phyloP scores from a whole-genome alignment of 495 filamentous ascomycete genomes.

The Podospora tetraspora region DNA sequence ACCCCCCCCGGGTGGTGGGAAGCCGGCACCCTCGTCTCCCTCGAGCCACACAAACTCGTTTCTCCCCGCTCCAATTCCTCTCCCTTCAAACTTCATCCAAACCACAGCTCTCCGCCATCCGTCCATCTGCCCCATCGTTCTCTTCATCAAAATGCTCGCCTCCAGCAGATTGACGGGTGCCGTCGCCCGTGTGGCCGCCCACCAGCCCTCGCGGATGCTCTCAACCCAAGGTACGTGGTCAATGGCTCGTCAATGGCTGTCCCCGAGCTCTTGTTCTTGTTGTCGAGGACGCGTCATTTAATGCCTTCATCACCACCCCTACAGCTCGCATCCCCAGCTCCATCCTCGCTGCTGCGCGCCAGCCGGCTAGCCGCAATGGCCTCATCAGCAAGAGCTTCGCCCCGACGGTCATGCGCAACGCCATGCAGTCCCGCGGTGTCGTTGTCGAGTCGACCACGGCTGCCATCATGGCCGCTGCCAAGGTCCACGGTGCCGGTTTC shows the following conservation, averaged over 20 bases:
- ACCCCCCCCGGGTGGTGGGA: neutral
- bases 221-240: constrained; percentile 24
- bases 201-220: constrained; percentile 19
- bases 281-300: constrained; percentile 6
- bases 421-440: constrained; percentile 29
- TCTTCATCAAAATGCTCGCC: constrained; percentile 19
- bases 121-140: constrained; percentile 6
- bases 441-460: constrained; percentile 34
- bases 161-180: constrained; percentile 21
- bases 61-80: neutral
- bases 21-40: neutral
- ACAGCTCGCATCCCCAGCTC: constrained; percentile 28
- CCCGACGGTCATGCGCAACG: constrained; percentile 18
- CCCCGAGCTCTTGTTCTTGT: constrained; percentile 1
- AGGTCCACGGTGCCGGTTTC: constrained; percentile 36
- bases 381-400: constrained; percentile 21
- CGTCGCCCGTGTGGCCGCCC: constrained; percentile 22
- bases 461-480: constrained; percentile 33
- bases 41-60: neutral
- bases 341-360: constrained; percentile 20
- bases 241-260: constrained; percentile 7
- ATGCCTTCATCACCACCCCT: neutral
- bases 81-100: constrained; percentile 6
- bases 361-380: constrained; percentile 18
- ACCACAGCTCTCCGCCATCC: neutral